Evolutionary conservation across 768 basidiomycete species (phyloP).

Genomic region (Glaciozyma antarctica): DNA sequence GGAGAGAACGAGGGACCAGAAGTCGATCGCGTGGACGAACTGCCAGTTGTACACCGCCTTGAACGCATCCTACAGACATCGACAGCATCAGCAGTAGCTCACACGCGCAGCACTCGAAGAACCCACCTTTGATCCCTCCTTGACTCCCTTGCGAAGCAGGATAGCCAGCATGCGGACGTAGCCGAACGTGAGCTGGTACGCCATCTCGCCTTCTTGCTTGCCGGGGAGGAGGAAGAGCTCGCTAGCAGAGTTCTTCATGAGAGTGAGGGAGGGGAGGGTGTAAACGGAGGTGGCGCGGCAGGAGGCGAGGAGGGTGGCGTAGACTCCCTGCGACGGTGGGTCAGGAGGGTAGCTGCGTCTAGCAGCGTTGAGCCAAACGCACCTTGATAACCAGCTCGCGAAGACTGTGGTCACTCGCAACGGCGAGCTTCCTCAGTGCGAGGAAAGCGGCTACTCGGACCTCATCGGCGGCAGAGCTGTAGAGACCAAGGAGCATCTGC

Average conservation of each 20-base stretch:
- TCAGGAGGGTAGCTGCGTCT: neutral
- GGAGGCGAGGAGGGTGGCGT: conserved; percentile 71
- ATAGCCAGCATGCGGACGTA: conserved; percentile 93
- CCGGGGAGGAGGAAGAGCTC: conserved; percentile 78
- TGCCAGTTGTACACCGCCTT: conserved; percentile 99
- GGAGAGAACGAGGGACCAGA: conserved; percentile 83
- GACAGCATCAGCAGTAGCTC: neutral
- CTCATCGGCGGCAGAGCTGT: conserved; percentile 56
- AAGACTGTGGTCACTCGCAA: conserved; percentile 66
- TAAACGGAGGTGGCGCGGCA: conserved; percentile 76
- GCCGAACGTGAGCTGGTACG: conserved; percentile 91
- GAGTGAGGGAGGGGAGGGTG: conserved; percentile 78
- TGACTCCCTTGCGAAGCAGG: conserved; percentile 82
- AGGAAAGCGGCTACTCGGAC: conserved; percentile 78
- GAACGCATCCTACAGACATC: conserved; percentile 60
- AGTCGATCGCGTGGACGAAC: conserved; percentile 88
- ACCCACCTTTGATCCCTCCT: conserved; percentile 67
- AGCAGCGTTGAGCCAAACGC: conserved; percentile 23
- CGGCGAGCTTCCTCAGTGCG: conserved; percentile 68
- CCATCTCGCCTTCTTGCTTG: conserved; percentile 40
- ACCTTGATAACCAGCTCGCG: conserved; percentile 82
- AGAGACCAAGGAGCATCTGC: conserved; percentile 10
- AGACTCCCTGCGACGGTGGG: conserved; percentile 57
- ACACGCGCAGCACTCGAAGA: neutral
- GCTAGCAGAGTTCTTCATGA: conserved; percentile 96